Conservation (phyloP, 129 eudicot species). For the Lonicera japonica region DNA sequence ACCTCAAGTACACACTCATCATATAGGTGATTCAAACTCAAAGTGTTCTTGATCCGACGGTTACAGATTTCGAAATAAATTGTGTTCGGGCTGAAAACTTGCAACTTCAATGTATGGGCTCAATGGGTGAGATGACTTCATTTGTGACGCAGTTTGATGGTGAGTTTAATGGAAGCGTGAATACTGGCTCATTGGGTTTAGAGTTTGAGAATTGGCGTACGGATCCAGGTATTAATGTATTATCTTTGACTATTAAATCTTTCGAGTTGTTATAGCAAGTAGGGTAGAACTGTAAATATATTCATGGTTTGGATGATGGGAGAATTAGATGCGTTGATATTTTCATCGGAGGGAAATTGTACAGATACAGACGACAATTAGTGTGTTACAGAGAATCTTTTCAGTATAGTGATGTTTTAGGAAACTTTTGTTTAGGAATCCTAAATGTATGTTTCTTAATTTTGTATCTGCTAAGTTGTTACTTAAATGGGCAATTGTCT, state of each 20-base stretch:
- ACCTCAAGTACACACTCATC: constrained; percentile 16
- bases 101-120: constrained; percentile 6
- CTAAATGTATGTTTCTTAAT: neutral
- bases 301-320: neutral
- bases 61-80: constrained; percentile 15
- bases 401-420: neutral
- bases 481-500: too few species aligned
- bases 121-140: constrained; percentile 12
- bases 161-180: constrained; percentile 8
- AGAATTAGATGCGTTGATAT: constrained; percentile 1
- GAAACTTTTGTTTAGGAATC: neutral
- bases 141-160: neutral
- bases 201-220: constrained; percentile 37
- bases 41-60: constrained; percentile 17
- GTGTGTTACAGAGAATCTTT: neutral
- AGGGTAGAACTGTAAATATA: neutral
- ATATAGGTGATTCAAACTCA: constrained; percentile 16
- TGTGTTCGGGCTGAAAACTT: constrained; percentile 26
- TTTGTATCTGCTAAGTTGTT: too few species aligned
- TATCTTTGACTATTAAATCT: constrained; percentile 40
- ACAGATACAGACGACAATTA: neutral
- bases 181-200: constrained; percentile 26
- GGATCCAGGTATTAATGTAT: constrained; percentile 42
- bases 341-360: neutral
- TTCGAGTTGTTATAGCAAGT: constrained; percentile 8